Percentiles rank a stretch among this genome's conserved stretches.
These are phyloP conservation scores for Penicillium oxalicum DNA, from an alignment of 2,329 filamentous ascomycete genomes.

Conservation along the genomic window DNA sequence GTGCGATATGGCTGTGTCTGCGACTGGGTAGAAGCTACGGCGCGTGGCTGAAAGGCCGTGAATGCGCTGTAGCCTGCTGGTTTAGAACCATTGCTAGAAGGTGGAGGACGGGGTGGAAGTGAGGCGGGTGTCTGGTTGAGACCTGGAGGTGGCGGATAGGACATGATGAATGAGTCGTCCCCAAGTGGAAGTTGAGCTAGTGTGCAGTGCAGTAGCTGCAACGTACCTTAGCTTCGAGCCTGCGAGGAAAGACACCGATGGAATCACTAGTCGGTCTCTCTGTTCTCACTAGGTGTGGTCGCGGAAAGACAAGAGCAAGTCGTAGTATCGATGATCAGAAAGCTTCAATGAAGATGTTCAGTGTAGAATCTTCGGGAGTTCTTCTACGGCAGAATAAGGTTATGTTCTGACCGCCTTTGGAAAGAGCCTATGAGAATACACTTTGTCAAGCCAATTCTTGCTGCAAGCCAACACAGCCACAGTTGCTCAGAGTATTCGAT, in stretches of 20 bases:
- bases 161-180: conserved; percentile 58
- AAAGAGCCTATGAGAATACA: not conserved
- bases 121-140: conserved; percentile 51
- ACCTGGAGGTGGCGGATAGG: conserved; percentile 82
- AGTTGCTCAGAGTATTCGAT: too few species aligned
- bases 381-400: not conserved
- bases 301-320: too few species aligned
- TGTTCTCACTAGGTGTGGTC: not conserved
- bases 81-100: conserved; percentile 37
- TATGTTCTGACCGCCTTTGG: not conserved
- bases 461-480: too few species aligned
- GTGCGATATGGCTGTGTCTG: conserved; percentile 37
- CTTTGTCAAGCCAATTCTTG: too few species aligned
- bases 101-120: conserved; percentile 72
- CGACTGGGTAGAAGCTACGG: conserved; percentile 45
- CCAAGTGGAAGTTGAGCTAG: conserved; percentile 31
- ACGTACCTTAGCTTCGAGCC: conserved; percentile 41
- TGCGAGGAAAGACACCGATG: conserved; percentile 12
- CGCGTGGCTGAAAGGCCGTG: conserved; percentile 55
- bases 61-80: conserved; percentile 41
- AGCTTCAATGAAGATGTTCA: too few species aligned
- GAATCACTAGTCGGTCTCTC: conserved; percentile 19
- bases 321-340: too few species aligned
- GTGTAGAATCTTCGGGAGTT: conserved; percentile 3
- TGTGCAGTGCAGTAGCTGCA: conserved; percentile 28